Evolutionary conservation across 148 eudicot genomes (phyloP), one percentile per base, ranked within the genome.

Genomic region (Vaccinium darrowii): DNA sequence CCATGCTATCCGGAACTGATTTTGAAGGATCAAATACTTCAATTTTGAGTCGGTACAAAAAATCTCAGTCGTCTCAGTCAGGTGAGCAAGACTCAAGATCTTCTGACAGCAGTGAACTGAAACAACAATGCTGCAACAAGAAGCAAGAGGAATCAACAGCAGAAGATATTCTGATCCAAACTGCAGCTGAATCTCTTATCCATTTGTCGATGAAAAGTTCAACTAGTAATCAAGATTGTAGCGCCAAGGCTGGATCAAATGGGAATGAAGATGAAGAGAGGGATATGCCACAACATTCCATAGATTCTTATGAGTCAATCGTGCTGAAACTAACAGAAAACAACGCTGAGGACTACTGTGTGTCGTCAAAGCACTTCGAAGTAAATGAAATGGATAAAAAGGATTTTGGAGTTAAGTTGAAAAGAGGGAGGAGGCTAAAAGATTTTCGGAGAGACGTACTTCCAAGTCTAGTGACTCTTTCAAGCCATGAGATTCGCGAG

Each of bases 371-470:
- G 62, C 87, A 90, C 49, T 86, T 76, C 49, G 85, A 84, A 75
- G 85, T 90, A 36, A 79, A 84, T n/a, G 87, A 65, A 53, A 52
- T 81, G 25, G 89, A 85, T 43, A 87, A 76, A 58, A 93, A 84
- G 85, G 93, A 87, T 50, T 50, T 15, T 58, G 86, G 85, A 57
- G 81, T 85, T 25, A 88, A 88, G 89, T 85, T 90, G 83, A 93
- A 86, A 90, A 86, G 96, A 57, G 98, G 98, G 57, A 90, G 92
- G 54, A 90, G 98, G 47, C 78, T 93, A 81, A 93, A 89, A 76
- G 92, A 94, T 82, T 94, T 94, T 83, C 94, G 88, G 85, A 94
- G 85, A 84, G 98, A 93, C 71, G 87, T 94, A 87, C 89, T 94
- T 39, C 93, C 96, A 0, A 50, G 88, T 39, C 79, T 93, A 78